Evolutionary conservation across 345 rosid genomes (phyloP).

Genomic region (Physaria fendleri): DNA sequence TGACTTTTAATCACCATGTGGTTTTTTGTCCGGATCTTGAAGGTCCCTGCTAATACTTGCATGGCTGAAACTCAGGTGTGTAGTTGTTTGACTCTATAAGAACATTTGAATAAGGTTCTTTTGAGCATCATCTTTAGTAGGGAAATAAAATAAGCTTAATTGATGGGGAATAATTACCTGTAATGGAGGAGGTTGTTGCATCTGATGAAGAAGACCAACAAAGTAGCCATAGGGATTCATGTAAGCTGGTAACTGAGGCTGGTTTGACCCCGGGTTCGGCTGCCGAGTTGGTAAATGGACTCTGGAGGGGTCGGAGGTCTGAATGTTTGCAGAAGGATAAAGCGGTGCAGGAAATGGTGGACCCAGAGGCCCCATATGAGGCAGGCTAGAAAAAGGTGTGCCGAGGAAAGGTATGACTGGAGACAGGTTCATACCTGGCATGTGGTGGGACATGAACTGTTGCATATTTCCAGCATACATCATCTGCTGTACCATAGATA

Average conservation of each 20-base stretch:
- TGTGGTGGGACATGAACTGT: conserved; percentile 46
- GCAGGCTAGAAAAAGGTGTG: not conserved
- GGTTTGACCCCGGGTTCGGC: not conserved
- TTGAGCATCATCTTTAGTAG: not conserved
- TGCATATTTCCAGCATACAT: conserved; percentile 46
- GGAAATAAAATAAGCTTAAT: not conserved
- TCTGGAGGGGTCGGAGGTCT: conserved; percentile 4
- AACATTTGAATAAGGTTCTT: not conserved
- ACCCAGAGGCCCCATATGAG: not conserved
- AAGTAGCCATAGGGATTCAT: conserved; percentile 14
- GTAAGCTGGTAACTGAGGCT: conserved; percentile 11
- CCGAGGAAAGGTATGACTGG: conserved; percentile 1
- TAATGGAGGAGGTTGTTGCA: conserved; percentile 12
- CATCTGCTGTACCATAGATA: conserved; percentile 51
- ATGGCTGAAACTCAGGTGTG: not conserved
- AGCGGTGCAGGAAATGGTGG: not conserved
- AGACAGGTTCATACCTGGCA: conserved; percentile 29
- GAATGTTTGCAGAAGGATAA: conserved; percentile 2
- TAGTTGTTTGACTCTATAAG: conserved; percentile 15
- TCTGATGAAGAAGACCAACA: conserved; percentile 14
- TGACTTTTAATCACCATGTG: not conserved
- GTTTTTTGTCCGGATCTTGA: conserved; percentile 3
- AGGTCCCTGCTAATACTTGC: conserved; percentile 13
- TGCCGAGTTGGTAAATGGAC: not conserved
- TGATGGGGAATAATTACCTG: conserved; percentile 9